Evolutionary conservation across 2,329 filamentous ascomycete species (phyloP).

Genomic region (Hypoxylon sp.): DNA sequence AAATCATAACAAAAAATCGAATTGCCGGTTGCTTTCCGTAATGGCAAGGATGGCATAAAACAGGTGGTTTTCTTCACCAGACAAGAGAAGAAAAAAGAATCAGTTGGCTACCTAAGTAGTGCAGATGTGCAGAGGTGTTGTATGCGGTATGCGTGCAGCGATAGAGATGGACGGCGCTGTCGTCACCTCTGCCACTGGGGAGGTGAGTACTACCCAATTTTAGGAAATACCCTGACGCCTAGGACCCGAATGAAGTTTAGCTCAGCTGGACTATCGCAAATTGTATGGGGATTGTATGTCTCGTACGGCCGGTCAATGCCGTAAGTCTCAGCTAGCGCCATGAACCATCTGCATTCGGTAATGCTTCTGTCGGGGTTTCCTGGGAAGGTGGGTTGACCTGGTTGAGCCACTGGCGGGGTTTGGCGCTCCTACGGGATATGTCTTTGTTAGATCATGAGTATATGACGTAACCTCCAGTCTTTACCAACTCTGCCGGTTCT

Average conservation of each 20-base stretch:
- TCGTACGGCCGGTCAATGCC: background rate
- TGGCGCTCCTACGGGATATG: constrained; percentile 14
- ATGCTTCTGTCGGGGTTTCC: constrained; percentile 11
- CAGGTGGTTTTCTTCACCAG: constrained; percentile 2
- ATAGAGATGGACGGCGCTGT: constrained; percentile 28
- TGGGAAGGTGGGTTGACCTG: background rate
- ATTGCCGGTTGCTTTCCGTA: background rate
- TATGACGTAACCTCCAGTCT: constrained; percentile 31
- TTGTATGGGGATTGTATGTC: background rate
- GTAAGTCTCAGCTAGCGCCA: constrained; percentile 13
- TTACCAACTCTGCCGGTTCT: background rate
- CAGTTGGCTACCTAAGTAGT: background rate
- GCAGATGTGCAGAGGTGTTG: background rate
- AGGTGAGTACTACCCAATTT: constrained; percentile 14
- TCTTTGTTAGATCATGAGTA: constrained; percentile 28
- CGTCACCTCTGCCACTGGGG: constrained; percentile 35
- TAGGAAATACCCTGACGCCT: constrained; percentile 2
- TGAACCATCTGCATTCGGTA: constrained; percentile 35
- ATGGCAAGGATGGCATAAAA: constrained; percentile 2
- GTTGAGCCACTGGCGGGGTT: constrained; percentile 28
- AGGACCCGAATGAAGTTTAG: constrained; percentile 29
- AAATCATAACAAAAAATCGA: constrained; percentile 10
- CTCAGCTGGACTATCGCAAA: constrained; percentile 5
- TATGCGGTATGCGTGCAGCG: constrained; percentile 16
- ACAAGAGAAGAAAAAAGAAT: constrained; percentile 13